phyloP scores from a whole-genome alignment of 2,329 filamentous ascomycete species.

The Decorospora gaudefroyi region DNA sequence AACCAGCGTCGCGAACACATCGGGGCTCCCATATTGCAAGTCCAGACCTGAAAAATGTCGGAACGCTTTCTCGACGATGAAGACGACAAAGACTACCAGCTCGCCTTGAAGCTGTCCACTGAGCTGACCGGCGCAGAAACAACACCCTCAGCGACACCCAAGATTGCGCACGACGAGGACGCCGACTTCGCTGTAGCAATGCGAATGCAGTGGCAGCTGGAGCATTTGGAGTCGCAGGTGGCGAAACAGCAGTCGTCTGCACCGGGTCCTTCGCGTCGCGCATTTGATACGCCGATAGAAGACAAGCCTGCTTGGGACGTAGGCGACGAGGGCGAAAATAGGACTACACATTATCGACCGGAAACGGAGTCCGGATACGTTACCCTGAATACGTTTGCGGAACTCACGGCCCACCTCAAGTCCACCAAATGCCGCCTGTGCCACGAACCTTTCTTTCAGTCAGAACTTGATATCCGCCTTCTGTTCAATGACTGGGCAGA shows the following conservation, averaged over 20 bases:
- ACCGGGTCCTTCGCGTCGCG: not conserved
- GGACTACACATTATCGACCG: constrained; percentile 1
- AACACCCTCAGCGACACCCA: constrained; percentile 1
- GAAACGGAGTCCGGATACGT: constrained; percentile 4
- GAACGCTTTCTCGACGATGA: not conserved
- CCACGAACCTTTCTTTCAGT: constrained; percentile 11
- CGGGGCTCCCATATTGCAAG: too few relatives aligned
- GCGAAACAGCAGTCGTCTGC: not conserved
- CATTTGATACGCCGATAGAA: not conserved
- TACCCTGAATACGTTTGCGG: constrained; percentile 10
- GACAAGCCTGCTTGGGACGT: not conserved
- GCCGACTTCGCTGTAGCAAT: constrained; percentile 11
- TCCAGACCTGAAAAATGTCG: not conserved
- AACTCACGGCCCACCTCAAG: constrained; percentile 19
- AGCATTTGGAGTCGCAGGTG: not conserved
- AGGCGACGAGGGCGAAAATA: not conserved
- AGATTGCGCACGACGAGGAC: constrained; percentile 5
- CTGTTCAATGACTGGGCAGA: constrained; percentile 25
- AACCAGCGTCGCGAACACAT: too few relatives aligned
- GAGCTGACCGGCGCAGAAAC: constrained; percentile 10
- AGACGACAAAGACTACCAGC: constrained; percentile 3
- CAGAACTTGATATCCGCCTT: constrained; percentile 12
- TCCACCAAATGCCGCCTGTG: constrained; percentile 20
- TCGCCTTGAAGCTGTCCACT: constrained; percentile 9
- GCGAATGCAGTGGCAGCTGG: constrained; percentile 7